A percentile compares a stretch with the other conserved stretches of the same genome.
Conservation (phyloP, 305 asterid genomes). For the Andrographis paniculata region DNA sequence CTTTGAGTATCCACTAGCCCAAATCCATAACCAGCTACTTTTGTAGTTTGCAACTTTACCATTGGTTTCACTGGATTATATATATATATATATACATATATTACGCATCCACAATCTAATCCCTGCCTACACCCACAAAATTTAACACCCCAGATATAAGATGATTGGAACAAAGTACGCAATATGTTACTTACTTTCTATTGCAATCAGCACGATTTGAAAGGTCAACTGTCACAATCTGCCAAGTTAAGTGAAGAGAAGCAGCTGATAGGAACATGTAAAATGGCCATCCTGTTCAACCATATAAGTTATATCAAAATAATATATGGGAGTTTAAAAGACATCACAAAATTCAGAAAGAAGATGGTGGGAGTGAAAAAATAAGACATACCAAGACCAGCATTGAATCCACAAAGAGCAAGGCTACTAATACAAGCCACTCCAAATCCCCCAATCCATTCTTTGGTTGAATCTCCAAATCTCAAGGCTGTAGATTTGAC, state of each 20-base stretch:
- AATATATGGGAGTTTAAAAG: slow-evolving; percentile 7
- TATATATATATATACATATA: too few species aligned
- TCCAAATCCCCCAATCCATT: slow-evolving; percentile 84
- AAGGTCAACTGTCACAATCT: slow-evolving; percentile 63
- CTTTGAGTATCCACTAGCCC: too few species aligned
- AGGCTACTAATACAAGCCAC: slow-evolving; percentile 68
- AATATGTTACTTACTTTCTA: slow-evolving; percentile 45
- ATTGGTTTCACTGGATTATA: too few species aligned
- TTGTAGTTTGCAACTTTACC: too few species aligned
- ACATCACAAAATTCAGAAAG: slow-evolving; percentile 4
- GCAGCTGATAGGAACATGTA: slow-evolving; percentile 58
- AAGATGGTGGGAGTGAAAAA: neutral
- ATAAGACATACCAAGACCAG: slow-evolving; percentile 49
- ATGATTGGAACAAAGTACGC: neutral
- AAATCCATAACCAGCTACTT: too few species aligned
- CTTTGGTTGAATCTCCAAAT: slow-evolving; percentile 81
- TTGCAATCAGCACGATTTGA: slow-evolving; percentile 81
- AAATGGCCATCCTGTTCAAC: slow-evolving; percentile 63
- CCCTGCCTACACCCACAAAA: neutral
- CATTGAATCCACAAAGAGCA: slow-evolving; percentile 69
- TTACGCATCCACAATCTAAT: too few species aligned
- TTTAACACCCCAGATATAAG: neutral
- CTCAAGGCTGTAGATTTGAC: slow-evolving; percentile 90
- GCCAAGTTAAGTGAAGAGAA: slow-evolving; percentile 79
- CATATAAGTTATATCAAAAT: slow-evolving; percentile 14